phyloP scores from a whole-genome alignment of 2,329 filamentous ascomycete genomes.

The Rugonectria rugulosa region DNA sequence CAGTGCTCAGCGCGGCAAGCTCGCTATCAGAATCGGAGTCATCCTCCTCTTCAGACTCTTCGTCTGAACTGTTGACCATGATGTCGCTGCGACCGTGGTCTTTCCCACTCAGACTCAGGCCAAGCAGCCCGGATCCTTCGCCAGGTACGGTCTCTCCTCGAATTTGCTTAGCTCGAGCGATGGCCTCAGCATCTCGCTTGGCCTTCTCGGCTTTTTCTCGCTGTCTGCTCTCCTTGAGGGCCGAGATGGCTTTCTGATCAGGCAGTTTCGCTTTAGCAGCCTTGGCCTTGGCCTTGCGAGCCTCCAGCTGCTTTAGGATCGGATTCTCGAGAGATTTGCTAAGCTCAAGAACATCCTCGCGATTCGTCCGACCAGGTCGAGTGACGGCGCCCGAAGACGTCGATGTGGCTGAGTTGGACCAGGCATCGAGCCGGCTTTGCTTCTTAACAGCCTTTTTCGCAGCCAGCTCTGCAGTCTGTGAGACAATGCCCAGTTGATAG shows the following conservation, averaged over 20 bases:
- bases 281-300: constrained; percentile 44
- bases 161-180: constrained; percentile 69
- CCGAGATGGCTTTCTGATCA: constrained; percentile 48
- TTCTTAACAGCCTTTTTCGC: constrained; percentile 51
- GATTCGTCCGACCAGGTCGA: constrained; percentile 48
- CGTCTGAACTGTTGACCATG: constrained; percentile 87
- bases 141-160: constrained; percentile 56
- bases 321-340: constrained; percentile 57
- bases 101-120: constrained; percentile 77
- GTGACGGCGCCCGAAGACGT: constrained; percentile 32
- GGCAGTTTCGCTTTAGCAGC: constrained; percentile 41
- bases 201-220: constrained; percentile 78
- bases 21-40: constrained; percentile 60
- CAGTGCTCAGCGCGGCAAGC: constrained; percentile 57
- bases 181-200: constrained; percentile 73
- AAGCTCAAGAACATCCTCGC: constrained; percentile 56
- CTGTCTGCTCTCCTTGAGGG: constrained; percentile 75
- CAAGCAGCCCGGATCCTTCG: constrained; percentile 79
- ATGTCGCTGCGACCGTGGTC: constrained; percentile 85
- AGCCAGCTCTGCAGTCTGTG: constrained; percentile 31
- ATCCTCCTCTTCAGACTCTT: constrained; percentile 72
- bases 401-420: constrained; percentile 60
- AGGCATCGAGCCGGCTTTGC: constrained; percentile 68
- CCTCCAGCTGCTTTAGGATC: constrained; percentile 55
- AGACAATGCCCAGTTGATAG: constrained; percentile 48